phyloP scores from a whole-genome alignment of 2,329 filamentous ascomycete species.

The Pseudogymnoascus sp. region DNA sequence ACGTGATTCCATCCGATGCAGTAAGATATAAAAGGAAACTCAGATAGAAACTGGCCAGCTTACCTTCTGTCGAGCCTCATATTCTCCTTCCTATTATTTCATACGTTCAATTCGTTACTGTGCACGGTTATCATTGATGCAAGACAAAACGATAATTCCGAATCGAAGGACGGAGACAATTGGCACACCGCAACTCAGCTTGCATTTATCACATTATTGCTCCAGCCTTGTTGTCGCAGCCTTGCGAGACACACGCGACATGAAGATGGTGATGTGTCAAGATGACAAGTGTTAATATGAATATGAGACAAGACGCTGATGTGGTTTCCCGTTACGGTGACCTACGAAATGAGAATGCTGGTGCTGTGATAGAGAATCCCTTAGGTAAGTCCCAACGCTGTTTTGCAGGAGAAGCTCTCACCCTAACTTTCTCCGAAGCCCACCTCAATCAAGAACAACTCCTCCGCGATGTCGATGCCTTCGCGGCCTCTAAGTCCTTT shows the following conservation, averaged over 20 bases:
- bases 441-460: background rate
- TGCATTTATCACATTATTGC: background rate
- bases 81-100: background rate
- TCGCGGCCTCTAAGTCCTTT: background rate
- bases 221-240: background rate
- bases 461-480: background rate
- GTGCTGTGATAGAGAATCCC: background rate
- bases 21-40: background rate
- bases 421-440: background rate
- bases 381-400: background rate
- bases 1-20: background rate
- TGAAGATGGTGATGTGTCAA: background rate
- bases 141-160: background rate
- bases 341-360: background rate
- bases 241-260: background rate
- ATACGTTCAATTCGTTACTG: background rate
- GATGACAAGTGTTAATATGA: background rate
- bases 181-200: background rate
- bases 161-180: background rate
- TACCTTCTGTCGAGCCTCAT: background rate
- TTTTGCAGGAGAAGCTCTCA: background rate
- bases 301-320: background rate
- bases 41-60: background rate
- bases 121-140: background rate
- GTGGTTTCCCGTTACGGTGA: background rate